phyloP scores from a whole-genome alignment of 306 rosid genomes.

The Rubus idaeus region DNA sequence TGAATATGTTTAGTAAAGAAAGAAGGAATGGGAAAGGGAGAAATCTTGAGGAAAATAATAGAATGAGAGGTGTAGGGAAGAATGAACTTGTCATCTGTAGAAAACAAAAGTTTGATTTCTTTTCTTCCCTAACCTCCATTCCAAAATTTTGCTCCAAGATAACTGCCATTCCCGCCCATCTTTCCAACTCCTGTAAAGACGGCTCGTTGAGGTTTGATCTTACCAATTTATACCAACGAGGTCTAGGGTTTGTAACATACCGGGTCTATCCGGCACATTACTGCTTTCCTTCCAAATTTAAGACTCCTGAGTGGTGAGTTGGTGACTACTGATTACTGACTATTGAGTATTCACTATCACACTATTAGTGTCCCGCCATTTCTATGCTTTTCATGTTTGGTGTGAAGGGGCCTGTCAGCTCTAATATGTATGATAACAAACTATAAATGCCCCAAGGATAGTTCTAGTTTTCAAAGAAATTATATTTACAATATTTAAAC shows the following conservation, averaged over 20 bases:
- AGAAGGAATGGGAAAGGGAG: not conserved
- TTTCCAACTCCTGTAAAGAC: not conserved
- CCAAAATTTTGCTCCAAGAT: not conserved
- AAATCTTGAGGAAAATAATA: not conserved
- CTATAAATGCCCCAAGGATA: too few species aligned
- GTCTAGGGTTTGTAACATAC: not conserved
- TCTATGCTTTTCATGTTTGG: too few species aligned
- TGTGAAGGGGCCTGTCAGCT: too few species aligned
- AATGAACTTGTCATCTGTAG: not conserved
- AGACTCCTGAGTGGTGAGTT: too few species aligned
- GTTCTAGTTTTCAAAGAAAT: too few species aligned
- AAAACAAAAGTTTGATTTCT: not conserved
- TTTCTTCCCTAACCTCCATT: not conserved
- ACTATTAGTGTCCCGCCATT: too few species aligned
- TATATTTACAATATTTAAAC: too few species aligned
- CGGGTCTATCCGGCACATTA: not conserved
- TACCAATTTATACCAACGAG: not conserved
- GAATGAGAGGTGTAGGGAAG: not conserved
- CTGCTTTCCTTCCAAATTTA: not conserved
- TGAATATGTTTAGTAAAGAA: not conserved
- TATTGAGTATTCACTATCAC: too few species aligned
- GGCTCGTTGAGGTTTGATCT: not conserved
- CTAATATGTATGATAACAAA: too few species aligned
- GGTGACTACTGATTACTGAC: too few species aligned
- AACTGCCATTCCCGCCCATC: not conserved